A percentile compares a stretch with the other conserved stretches of the same genome.
Evolutionary conservation across 495 filamentous ascomycete genomes (phyloP).

Genomic region (Penicillium angulare): DNA sequence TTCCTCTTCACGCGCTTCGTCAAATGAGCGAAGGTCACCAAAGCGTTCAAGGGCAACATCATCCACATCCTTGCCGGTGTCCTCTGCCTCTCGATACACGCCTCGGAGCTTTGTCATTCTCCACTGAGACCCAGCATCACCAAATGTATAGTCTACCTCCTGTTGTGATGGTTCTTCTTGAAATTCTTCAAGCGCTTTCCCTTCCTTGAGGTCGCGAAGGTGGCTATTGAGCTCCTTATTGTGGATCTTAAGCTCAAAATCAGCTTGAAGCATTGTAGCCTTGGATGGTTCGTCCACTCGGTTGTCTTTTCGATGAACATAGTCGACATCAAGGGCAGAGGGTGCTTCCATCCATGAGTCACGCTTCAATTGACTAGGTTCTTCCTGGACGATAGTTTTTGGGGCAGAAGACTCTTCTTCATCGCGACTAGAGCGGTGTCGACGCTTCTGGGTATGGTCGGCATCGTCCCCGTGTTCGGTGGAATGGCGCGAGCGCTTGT

Average conservation of each 20-base stretch:
- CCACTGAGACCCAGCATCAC: conserved; percentile 87
- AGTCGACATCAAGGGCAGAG: conserved; percentile 77
- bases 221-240: conserved; percentile 77
- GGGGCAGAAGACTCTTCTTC: conserved; percentile 21
- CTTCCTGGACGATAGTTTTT: conserved; percentile 34
- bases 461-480: conserved; percentile 41
- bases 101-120: conserved; percentile 91
- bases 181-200: conserved; percentile 50
- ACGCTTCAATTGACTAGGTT: conserved; percentile 49
- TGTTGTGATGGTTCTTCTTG: conserved; percentile 54
- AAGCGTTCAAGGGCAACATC: conserved; percentile 79
- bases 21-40: conserved; percentile 79
- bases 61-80: conserved; percentile 67
- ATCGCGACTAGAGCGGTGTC: conserved; percentile 28
- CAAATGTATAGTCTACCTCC: conserved; percentile 80
- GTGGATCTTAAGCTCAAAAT: conserved; percentile 75
- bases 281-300: conserved; percentile 39
- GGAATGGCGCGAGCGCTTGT: conserved; percentile 54
- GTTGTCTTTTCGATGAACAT: conserved; percentile 64
- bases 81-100: conserved; percentile 77
- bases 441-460: conserved; percentile 36
- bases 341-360: conserved; percentile 97
- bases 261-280: conserved; percentile 54
- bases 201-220: conserved; percentile 60
- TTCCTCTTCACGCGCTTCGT: conserved; percentile 93